Evolutionary conservation across 225 moss, liverwort and hornwort genomes (phyloP), one percentile per base, ranked within the genome.

Genomic region (Pseudoscleropodium purum): DNA sequence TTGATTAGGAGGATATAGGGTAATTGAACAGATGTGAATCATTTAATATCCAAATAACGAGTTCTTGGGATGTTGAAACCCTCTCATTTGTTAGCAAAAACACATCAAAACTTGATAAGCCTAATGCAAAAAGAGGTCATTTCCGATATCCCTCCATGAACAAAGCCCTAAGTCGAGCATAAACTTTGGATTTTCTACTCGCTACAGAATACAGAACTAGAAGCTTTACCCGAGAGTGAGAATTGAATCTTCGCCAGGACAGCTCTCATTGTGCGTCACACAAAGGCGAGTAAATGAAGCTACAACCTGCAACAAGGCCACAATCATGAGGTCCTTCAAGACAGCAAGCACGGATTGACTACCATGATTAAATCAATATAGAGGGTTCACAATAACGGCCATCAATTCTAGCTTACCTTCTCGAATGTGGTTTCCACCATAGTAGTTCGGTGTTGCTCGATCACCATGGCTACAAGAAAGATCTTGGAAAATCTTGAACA

Each of bases 351-450:
- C 51, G 24, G 18, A 83, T 51, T 60, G 62, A 69, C 57, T 14
- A 75, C 18, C 33, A 77, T 24, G 27, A 73, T 77, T 49, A 68
- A 87, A 60, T 59, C 26, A 15, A 15, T 10, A 3, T 4, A 41
- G 33, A 69, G 11, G 89, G 62, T 87, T 76, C 52, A 62, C 27
- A 37, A 80, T 23, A 75, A 66, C 43, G 20, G 62, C 8, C 41
- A 34, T 36, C 33, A 45, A 54, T 63, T 85, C 47, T 5, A 41
- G 83, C 85, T 79, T 25, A 96, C 99, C 95, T 96, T 97, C 91
- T 97, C 97, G 84, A 97, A 97, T 18, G 97, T 97, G 63, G 96
- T 99, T 90, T 99, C 99, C 72, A 95, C 90, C 93, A 95, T 90
- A 29, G 95, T 92, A 63, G 95, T 96, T 51, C 96, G 91, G 82